Conservation (phyloP, 495 filamentous ascomycete genomes). For the Astrothelium subdiscretum region DNA sequence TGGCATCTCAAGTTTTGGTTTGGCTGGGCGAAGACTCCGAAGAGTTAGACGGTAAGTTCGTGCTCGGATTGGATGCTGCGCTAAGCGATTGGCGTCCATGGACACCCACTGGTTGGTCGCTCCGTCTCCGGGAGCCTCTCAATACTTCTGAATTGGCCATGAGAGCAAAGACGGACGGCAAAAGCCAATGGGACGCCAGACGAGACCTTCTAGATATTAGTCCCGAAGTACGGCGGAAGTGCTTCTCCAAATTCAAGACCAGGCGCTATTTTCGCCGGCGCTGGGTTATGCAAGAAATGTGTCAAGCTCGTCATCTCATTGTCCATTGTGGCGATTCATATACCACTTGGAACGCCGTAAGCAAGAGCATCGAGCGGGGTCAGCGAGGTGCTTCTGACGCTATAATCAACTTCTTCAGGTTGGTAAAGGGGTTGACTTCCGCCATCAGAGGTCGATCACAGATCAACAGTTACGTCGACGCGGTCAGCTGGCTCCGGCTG, state of each 20-base stretch:
- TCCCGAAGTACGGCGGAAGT: background rate
- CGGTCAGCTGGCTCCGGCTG: background rate
- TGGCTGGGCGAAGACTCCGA: constrained; percentile 4
- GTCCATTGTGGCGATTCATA: background rate
- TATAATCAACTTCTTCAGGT: background rate
- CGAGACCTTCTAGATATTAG: background rate
- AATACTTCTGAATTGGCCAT: background rate
- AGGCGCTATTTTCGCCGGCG: background rate
- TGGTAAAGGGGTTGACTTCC: background rate
- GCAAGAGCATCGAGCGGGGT: background rate
- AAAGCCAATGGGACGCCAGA: background rate
- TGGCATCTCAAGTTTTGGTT: constrained; percentile 3
- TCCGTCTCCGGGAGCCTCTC: background rate
- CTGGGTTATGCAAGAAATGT: constrained; percentile 1
- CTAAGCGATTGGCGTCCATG: background rate
- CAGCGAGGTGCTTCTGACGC: background rate
- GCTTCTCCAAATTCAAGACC: background rate
- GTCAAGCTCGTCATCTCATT: background rate
- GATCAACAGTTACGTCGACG: background rate
- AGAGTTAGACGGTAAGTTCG: background rate
- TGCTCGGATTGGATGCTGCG: background rate
- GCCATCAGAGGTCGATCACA: background rate
- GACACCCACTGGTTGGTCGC: background rate
- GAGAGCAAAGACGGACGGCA: background rate
- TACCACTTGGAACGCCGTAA: background rate